Evolutionary conservation across 305 asterid species (phyloP).

Genomic region (Fraxinus floribunda): DNA sequence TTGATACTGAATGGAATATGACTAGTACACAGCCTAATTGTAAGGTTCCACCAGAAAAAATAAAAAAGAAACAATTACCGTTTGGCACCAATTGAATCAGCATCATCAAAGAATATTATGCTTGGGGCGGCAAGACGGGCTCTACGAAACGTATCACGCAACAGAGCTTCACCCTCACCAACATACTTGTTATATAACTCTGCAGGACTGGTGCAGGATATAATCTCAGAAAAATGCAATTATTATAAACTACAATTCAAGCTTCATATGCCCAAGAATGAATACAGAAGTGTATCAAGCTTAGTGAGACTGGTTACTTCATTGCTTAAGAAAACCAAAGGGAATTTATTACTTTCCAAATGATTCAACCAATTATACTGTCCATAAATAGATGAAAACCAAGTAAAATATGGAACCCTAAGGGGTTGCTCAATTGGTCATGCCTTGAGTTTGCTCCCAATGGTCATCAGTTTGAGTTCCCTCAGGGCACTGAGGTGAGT

Average conservation of each 20-base stretch:
- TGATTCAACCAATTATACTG: not conserved
- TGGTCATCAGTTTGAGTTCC: too few relatives aligned
- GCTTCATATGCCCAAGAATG: slow-evolving; percentile 3
- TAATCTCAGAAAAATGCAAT: slow-evolving; percentile 22
- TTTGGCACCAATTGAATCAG: slow-evolving; percentile 84
- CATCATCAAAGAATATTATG: slow-evolving; percentile 93
- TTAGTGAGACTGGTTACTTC: not conserved
- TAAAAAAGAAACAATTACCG: slow-evolving; percentile 38
- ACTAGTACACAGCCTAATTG: slow-evolving; percentile 1
- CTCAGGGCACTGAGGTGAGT: too few relatives aligned
- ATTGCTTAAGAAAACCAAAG: not conserved
- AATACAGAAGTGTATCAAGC: not conserved
- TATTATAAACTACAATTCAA: slow-evolving; percentile 15
- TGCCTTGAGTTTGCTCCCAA: too few relatives aligned
- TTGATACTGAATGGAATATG: slow-evolving; percentile 3
- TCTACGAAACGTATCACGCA: slow-evolving; percentile 82
- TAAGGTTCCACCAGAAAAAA: not conserved
- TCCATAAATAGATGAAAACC: not conserved
- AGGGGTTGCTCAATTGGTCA: too few relatives aligned
- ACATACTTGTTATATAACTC: slow-evolving; percentile 90
- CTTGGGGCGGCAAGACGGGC: slow-evolving; percentile 94
- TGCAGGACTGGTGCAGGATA: slow-evolving; percentile 68
- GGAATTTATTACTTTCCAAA: not conserved
- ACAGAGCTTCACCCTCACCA: slow-evolving; percentile 95
- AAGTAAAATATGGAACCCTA: not conserved